Evolutionary conservation across 345 rosid species (phyloP).

Genomic region (Ceriops tagal): DNA sequence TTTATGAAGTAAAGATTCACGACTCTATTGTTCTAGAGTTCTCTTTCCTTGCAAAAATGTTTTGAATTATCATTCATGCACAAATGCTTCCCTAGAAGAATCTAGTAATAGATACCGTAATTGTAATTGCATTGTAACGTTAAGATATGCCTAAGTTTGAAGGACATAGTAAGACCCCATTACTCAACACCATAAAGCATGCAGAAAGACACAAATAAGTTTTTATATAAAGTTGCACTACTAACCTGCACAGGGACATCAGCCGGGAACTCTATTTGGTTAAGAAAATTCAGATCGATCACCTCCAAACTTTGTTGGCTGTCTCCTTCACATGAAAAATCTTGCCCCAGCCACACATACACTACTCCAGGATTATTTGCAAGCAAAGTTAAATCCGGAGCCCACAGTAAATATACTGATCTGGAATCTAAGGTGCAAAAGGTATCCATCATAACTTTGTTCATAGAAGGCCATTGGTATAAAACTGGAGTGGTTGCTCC

Average conservation of each 20-base stretch:
- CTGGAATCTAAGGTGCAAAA: constrained; percentile 27
- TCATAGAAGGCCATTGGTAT: constrained; percentile 39
- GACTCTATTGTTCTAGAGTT: background rate
- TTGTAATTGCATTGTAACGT: background rate
- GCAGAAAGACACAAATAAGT: background rate
- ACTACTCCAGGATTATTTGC: constrained; percentile 12
- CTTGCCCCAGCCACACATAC: constrained; percentile 41
- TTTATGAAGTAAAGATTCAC: background rate
- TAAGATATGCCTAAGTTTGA: constrained; percentile 2
- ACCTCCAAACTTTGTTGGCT: constrained; percentile 23
- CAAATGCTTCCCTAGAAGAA: background rate
- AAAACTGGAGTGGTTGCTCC: constrained; percentile 19
- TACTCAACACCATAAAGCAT: background rate
- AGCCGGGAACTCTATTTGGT: constrained; percentile 27
- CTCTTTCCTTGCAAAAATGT: background rate
- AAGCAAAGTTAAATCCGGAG: constrained; percentile 13
- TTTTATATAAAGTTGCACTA: constrained; percentile 7
- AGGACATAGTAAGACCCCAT: background rate
- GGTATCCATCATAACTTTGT: constrained; percentile 27
- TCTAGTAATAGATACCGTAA: background rate
- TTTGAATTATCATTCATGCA: background rate
- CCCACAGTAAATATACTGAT: constrained; percentile 36
- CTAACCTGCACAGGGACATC: constrained; percentile 34
- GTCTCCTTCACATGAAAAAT: constrained; percentile 13
- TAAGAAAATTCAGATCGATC: constrained; percentile 26